Base-by-base conservation (phyloP, 495 filamentous ascomycete species). In the Penicillium angulare region DNA sequence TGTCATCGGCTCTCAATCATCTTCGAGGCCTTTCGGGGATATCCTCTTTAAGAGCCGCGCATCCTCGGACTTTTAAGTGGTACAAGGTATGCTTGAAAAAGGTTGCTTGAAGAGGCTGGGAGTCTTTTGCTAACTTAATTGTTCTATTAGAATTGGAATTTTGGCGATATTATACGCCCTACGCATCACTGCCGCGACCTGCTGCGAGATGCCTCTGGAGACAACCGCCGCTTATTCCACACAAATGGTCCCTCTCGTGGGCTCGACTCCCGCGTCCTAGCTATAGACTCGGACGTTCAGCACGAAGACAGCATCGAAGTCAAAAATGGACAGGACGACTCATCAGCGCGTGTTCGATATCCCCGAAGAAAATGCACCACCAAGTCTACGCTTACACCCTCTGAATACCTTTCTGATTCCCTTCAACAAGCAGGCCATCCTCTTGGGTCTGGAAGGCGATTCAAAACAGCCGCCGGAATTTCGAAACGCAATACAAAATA, bases 1-100 rank as follows among this genome's bases (percentile, higher is more conserved):
- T 77, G 74, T 77, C 72, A 77, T 73, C 67, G 51, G 71, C 63
- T 59, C 60, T 64, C 55, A 73, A 66, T 64, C 65, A 74, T 73
- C 71, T 57, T 52, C 66, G 65, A 53, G 63, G 63, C 63, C 65
- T 66, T 65, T 68, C 63, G 65, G 63, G 68, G 64, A 57, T 65
- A 55, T 54, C 54, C 47, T 67, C 67, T 54, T 23, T 72, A 54
- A 72, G 63, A 70, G 57, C 68, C 55, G 55, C 57, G 47, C 67
- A 66, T 34, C 49, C 59, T 52, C 35, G 57, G 39, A 50, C 54
- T 51, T 54, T 53, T 55, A 39, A 34, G 36, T 64, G 59, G 43
- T 56, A 35, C 34, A 65, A 69, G 65, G 67, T 69, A 68, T 34
- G 33, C 32, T 29, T 18, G 31, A 26, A 36, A 27, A 13, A 41